A percentile compares a stretch with the other conserved stretches of the same genome.
phyloP scores from a whole-genome alignment of 2,329 filamentous ascomycete species.

The Fusarium nelsonii region DNA sequence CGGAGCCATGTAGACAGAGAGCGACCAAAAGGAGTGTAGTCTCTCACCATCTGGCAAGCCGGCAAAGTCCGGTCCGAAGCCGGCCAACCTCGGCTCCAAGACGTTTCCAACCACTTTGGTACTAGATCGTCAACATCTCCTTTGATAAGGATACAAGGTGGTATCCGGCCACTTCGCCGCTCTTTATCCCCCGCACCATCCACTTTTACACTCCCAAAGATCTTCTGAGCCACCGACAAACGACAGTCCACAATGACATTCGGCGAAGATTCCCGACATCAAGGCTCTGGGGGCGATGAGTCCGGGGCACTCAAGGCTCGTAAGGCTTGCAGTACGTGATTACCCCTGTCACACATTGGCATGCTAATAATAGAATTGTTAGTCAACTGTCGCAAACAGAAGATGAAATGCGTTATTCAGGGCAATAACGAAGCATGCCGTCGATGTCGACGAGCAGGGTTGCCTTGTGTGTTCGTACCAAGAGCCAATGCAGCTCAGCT shows the following conservation, averaged over 20 bases:
- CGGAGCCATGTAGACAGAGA: background rate
- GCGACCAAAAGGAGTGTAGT: background rate
- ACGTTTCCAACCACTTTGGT: background rate
- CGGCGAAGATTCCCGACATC: constrained; percentile 24
- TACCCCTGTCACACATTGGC: background rate
- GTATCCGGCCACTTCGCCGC: constrained; percentile 28
- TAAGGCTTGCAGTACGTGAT: constrained; percentile 22
- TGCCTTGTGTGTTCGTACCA: constrained; percentile 20
- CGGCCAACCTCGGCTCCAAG: constrained; percentile 8
- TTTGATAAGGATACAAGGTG: constrained; percentile 7
- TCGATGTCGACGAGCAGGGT: constrained; percentile 20
- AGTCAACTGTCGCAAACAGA: constrained; percentile 28
- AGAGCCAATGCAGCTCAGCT: constrained; percentile 24
- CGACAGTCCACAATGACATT: constrained; percentile 4
- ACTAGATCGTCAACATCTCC: background rate
- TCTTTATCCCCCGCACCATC: constrained; percentile 13
- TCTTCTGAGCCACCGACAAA: background rate
- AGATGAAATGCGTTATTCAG: constrained; percentile 30
- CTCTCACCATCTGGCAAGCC: background rate
- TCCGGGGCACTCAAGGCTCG: constrained; percentile 20
- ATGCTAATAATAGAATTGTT: constrained; percentile 7
- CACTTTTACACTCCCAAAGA: constrained; percentile 13
- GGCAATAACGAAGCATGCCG: constrained; percentile 21
- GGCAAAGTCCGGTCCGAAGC: constrained; percentile 14
- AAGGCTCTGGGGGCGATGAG: constrained; percentile 11